A percentile compares a stretch with the other conserved stretches of the same genome.
Conservation (phyloP, 148 eudicot genomes). For the Silene latifolia region DNA sequence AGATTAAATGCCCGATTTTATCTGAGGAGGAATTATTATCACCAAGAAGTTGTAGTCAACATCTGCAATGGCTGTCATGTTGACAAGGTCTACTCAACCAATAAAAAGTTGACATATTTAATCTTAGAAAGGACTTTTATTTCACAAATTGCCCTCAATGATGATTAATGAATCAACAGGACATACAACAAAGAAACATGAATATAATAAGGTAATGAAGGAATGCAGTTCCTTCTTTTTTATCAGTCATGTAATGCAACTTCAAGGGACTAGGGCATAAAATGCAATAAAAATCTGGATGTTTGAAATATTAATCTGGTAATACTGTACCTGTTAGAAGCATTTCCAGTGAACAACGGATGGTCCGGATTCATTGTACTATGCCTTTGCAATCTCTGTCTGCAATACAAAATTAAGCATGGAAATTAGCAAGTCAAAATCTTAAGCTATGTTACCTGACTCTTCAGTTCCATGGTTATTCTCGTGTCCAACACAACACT, state of each 20-base stretch:
- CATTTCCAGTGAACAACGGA: constrained; percentile 54
- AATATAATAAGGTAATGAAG: no score
- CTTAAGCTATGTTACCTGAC: not conserved
- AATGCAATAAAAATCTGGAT: not conserved
- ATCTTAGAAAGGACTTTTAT: not conserved
- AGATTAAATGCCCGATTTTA: not conserved
- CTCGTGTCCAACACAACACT: no score
- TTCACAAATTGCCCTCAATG: not conserved
- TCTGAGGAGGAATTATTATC: not conserved
- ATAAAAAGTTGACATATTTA: not conserved
- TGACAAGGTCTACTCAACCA: not conserved
- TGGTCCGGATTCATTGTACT: not conserved
- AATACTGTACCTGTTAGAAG: no score
- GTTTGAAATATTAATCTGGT: constrained; percentile 8
- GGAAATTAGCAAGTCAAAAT: not conserved
- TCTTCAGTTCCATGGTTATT: no score
- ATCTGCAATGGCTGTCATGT: not conserved
- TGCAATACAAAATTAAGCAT: not conserved
- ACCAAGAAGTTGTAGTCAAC: not conserved
- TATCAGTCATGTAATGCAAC: not conserved
- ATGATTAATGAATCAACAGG: not conserved
- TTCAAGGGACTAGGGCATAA: constrained; percentile 1
- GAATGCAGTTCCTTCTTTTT: no score
- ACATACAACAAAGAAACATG: no score
- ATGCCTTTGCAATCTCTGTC: no score